phyloP scores from a whole-genome alignment of 2,329 filamentous ascomycete species.

The Alternaria burnsii region DNA sequence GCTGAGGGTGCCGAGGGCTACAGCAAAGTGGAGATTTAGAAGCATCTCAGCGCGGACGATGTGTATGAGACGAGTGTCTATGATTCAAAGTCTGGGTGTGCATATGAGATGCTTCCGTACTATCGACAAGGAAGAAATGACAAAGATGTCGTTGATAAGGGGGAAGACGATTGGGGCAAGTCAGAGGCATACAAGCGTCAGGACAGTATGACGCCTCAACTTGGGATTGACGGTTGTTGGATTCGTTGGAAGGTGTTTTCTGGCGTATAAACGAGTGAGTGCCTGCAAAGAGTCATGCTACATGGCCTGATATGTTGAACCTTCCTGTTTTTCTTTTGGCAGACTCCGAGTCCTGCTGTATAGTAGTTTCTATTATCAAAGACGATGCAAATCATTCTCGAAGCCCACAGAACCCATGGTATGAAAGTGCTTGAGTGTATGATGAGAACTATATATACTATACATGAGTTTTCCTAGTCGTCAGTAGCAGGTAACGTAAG shows the following conservation, averaged over 20 bases:
- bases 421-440: background rate
- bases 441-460: background rate
- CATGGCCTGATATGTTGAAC: conserved; percentile 1
- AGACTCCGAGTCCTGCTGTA: background rate
- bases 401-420: background rate
- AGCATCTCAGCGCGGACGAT: background rate
- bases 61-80: background rate
- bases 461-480: conserved; percentile 1
- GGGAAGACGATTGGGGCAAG: background rate
- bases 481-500: background rate
- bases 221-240: background rate
- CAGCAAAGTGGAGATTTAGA: conserved; percentile 46
- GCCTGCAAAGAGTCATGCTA: conserved; percentile 1
- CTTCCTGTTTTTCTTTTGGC: background rate
- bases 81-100: background rate
- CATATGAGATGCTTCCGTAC: background rate
- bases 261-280: conserved; percentile 1
- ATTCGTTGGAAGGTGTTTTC: conserved; percentile 1
- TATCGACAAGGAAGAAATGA: background rate
- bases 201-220: background rate
- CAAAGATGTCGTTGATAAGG: too few relatives aligned
- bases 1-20: conserved; percentile 46
- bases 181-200: background rate
- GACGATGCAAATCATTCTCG: background rate
- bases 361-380: conserved; percentile 2